Percentiles rank a stretch among this genome's conserved stretches.
These are phyloP conservation scores for Aspergillus steynii DNA, from an alignment of 495 filamentous ascomycete genomes.

Conservation along the genomic window DNA sequence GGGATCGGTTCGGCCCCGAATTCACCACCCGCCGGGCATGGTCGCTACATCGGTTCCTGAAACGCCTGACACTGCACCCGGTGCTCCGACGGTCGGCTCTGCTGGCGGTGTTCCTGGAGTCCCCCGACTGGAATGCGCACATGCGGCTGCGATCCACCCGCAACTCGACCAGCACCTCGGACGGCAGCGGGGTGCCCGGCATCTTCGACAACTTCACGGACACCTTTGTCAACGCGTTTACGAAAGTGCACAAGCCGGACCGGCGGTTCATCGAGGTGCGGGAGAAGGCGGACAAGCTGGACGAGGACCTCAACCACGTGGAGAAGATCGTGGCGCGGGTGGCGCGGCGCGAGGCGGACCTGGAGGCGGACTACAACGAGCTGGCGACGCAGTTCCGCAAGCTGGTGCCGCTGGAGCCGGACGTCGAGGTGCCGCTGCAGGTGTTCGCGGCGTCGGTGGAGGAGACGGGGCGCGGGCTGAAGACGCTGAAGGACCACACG, in stretches of 20 bases:
- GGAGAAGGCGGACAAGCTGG: constrained; percentile 91
- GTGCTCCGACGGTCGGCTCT: constrained; percentile 80
- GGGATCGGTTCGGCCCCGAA: constrained; percentile 90
- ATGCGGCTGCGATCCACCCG: constrained; percentile 77
- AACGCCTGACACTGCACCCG: constrained; percentile 83
- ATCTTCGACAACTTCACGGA: constrained; percentile 94
- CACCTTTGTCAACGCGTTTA: constrained; percentile 96
- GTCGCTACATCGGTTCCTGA: constrained; percentile 89
- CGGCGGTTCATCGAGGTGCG: constrained; percentile 90
- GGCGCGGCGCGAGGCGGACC: constrained; percentile 80
- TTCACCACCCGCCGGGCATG: constrained; percentile 89
- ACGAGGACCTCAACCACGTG: constrained; percentile 89
- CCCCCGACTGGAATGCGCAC: constrained; percentile 90
- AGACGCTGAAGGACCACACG: constrained; percentile 80
- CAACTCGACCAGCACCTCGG: constrained; percentile 51
- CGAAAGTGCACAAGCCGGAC: constrained; percentile 93
- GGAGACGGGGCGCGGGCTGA: constrained; percentile 73
- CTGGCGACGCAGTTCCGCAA: constrained; percentile 92
- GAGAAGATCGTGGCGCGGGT: constrained; percentile 92
- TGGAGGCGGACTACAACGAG: constrained; percentile 87
- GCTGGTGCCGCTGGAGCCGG: constrained; percentile 84
- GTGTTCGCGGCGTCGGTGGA: constrained; percentile 85
- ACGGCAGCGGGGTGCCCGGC: constrained; percentile 55
- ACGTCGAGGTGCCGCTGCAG: constrained; percentile 75
- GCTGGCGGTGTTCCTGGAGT: constrained; percentile 87